phyloP scores from a whole-genome alignment of 495 filamentous ascomycete species.

The Sordaria brevicollis region DNA sequence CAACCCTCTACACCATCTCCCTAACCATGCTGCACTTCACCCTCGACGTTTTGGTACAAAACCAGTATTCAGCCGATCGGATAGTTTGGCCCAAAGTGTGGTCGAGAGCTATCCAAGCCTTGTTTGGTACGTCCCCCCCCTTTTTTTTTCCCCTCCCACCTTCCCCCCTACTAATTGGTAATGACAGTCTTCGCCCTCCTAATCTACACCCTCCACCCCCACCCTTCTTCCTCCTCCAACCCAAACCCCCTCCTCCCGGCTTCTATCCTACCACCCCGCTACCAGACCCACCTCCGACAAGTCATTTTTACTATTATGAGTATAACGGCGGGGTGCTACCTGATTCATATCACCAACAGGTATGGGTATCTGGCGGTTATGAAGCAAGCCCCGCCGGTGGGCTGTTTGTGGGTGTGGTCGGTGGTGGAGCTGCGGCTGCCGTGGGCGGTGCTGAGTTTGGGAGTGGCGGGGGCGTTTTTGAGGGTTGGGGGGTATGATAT shows the following conservation, averaged over 20 bases:
- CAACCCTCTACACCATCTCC: slow-evolving; percentile 59
- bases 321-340: slow-evolving; percentile 54
- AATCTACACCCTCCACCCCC: slow-evolving; percentile 49
- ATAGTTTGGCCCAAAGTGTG: slow-evolving; percentile 50
- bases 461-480: slow-evolving; percentile 51
- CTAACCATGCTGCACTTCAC: slow-evolving; percentile 78
- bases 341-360: slow-evolving; percentile 71
- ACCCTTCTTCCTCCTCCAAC: slow-evolving; percentile 32
- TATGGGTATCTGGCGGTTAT: slow-evolving; percentile 77
- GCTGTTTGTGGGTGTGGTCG: slow-evolving; percentile 88
- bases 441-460: slow-evolving; percentile 51
- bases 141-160: no score
- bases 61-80: slow-evolving; percentile 67
- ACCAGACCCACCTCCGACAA: slow-evolving; percentile 43
- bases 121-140: slow-evolving; percentile 32
- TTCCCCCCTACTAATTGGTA: not conserved
- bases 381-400: slow-evolving; percentile 84
- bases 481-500: slow-evolving; percentile 62
- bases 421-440: slow-evolving; percentile 75
- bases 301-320: slow-evolving; percentile 48
- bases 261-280: slow-evolving; percentile 32
- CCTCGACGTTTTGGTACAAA: slow-evolving; percentile 79
- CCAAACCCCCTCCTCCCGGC: slow-evolving; percentile 25
- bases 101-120: slow-evolving; percentile 38
- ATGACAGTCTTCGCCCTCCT: slow-evolving; percentile 48